Evolutionary conservation across 1,284 basidiomycete genomes (phyloP).

Genomic region (Gymnopus androsaceus): DNA sequence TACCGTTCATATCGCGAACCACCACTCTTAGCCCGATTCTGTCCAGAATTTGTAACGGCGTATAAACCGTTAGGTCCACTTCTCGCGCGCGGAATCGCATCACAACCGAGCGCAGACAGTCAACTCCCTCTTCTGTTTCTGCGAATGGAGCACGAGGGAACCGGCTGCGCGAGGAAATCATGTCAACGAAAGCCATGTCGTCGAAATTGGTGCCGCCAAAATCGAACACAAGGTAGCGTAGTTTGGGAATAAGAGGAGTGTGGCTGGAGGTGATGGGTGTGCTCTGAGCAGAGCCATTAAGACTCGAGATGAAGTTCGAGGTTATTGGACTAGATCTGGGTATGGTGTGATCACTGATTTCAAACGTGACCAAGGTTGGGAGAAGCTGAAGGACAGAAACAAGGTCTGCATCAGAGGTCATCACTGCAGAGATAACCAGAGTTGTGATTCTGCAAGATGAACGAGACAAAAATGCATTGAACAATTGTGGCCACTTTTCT

Average conservation of each 20-base stretch:
- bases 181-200: no score
- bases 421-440: no score
- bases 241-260: conserved; percentile 1
- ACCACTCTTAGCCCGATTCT: background rate
- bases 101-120: background rate
- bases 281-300: background rate
- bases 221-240: background rate
- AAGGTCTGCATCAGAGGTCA: no score
- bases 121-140: background rate
- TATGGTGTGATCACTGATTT: no score
- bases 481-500: no score
- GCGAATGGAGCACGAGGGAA: background rate
- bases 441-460: no score
- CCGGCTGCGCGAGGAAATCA: conserved; percentile 6
- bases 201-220: background rate
- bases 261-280: background rate
- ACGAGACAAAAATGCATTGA: no score
- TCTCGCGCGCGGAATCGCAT: background rate
- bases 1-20: background rate
- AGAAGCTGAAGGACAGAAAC: no score
- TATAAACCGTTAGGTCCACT: background rate
- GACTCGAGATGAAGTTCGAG: background rate
- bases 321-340: background rate
- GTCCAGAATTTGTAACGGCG: background rate
- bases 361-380: no score